Evolutionary conservation across 805 yeast genomes (phyloP).

Genomic region (Sugiyamaella valdiviana): DNA sequence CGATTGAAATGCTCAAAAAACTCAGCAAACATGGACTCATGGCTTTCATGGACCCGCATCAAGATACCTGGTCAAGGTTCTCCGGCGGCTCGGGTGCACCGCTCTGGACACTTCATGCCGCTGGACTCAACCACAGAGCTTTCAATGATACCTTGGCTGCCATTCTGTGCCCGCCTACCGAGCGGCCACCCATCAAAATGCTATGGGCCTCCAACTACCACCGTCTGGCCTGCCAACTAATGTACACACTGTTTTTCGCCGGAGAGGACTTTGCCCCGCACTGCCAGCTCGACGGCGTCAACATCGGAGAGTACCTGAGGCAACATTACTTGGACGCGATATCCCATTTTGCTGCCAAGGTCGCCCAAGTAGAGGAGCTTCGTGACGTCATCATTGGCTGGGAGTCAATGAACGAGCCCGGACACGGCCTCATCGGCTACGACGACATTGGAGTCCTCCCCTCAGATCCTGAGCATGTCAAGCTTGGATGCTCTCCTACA

Average conservation of each 20-base stretch:
- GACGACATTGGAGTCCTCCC: constrained; percentile 51
- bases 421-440: constrained; percentile 63
- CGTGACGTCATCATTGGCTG: constrained; percentile 56
- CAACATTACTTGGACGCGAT: constrained; percentile 52
- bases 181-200: constrained; percentile 47
- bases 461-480: constrained; percentile 49
- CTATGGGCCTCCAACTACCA: constrained; percentile 86
- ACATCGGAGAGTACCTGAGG: constrained; percentile 76
- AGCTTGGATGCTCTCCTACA: constrained; percentile 76
- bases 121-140: constrained; percentile 72
- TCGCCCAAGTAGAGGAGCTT: constrained; percentile 37
- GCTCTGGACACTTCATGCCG: constrained; percentile 84
- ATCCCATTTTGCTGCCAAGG: constrained; percentile 38
- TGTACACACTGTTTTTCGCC: constrained; percentile 82
- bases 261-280: constrained; percentile 75
- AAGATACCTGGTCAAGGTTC: constrained; percentile 88
- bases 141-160: constrained; percentile 71
- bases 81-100: constrained; percentile 94
- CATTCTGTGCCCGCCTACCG: constrained; percentile 52
- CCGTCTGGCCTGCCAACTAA: constrained; percentile 65
- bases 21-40: constrained; percentile 59
- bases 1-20: constrained; percentile 53
- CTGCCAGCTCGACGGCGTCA: constrained; percentile 52
- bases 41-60: constrained; percentile 83
- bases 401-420: constrained; percentile 85